A percentile compares a stretch with the other conserved stretches of the same genome.
These are phyloP conservation scores for Tuber calosporum DNA, from an alignment of 495 filamentous ascomycete genomes.

Conservation along the genomic window DNA sequence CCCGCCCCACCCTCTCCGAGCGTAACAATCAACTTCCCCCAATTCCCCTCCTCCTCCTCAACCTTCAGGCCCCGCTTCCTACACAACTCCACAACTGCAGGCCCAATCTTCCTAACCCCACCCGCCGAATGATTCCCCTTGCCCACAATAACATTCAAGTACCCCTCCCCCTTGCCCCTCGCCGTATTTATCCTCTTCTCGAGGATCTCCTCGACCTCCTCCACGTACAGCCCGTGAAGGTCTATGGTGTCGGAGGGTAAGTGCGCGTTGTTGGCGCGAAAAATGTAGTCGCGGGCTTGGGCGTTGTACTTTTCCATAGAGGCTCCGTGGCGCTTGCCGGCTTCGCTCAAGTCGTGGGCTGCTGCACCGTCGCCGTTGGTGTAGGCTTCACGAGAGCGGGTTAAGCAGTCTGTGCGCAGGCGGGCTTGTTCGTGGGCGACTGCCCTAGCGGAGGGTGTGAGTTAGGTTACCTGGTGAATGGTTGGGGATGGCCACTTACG, in stretches of 20 bases:
- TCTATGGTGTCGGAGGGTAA: constrained; percentile 69
- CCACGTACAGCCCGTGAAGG: constrained; percentile 85
- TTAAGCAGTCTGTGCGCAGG: constrained; percentile 68
- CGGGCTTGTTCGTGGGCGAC: constrained; percentile 68
- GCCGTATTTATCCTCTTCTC: constrained; percentile 73
- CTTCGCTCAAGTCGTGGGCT: constrained; percentile 72
- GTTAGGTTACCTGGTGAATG: neutral
- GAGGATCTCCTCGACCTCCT: constrained; percentile 86
- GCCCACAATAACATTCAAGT: constrained; percentile 87
- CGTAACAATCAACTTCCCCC: constrained; percentile 56
- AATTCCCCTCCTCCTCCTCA: constrained; percentile 69
- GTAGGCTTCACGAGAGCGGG: constrained; percentile 75
- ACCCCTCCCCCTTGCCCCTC: constrained; percentile 59
- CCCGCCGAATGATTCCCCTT: constrained; percentile 79
- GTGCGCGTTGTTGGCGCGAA: constrained; percentile 81
- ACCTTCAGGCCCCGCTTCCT: constrained; percentile 73
- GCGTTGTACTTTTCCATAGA: constrained; percentile 75
- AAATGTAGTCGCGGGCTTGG: constrained; percentile 87
- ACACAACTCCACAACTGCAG: constrained; percentile 78
- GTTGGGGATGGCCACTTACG: constrained; percentile 31
- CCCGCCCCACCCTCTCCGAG: constrained; percentile 11
- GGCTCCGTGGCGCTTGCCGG: constrained; percentile 73
- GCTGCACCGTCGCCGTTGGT: constrained; percentile 64
- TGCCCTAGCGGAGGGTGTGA: constrained; percentile 2
- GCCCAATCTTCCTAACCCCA: constrained; percentile 84